Evolutionary conservation across 1,139 yeast species (phyloP).

Genomic region (Saccharomyces hybrid): DNA sequence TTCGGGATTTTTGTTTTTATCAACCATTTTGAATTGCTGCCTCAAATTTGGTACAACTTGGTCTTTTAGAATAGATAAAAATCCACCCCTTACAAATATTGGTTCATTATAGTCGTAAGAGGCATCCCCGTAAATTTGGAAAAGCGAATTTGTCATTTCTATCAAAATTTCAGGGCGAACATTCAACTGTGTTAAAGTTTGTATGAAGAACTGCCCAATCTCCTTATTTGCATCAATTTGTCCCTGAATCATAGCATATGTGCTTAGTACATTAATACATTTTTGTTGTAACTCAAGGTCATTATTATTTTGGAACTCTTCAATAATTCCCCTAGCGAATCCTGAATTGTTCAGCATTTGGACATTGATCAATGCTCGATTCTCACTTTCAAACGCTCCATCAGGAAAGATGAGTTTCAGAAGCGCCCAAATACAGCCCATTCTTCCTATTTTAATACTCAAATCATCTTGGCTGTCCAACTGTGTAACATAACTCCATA

Average conservation of each 20-base stretch:
- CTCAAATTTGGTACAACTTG: slow-evolving; percentile 42
- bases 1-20: slow-evolving; percentile 51
- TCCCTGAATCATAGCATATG: slow-evolving; percentile 44
- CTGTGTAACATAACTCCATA: slow-evolving; percentile 17
- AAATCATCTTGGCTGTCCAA: slow-evolving; percentile 27
- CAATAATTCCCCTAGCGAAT: slow-evolving; percentile 19
- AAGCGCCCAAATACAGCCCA: slow-evolving; percentile 59
- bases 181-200: slow-evolving; percentile 23
- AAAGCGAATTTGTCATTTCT: slow-evolving; percentile 57
- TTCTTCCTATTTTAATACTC: slow-evolving; percentile 40
- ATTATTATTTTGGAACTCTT: slow-evolving; percentile 18
- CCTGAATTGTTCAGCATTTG: slow-evolving; percentile 18
- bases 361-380: slow-evolving; percentile 14
- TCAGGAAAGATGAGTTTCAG: slow-evolving; percentile 33
- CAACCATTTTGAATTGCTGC: slow-evolving; percentile 49
- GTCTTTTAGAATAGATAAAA: slow-evolving; percentile 38
- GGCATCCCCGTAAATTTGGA: slow-evolving; percentile 76
- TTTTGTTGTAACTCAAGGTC: slow-evolving; percentile 22
- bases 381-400: slow-evolving; percentile 1
- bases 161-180: slow-evolving; percentile 36
- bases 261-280: slow-evolving; percentile 45
- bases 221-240: slow-evolving; percentile 40
- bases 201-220: slow-evolving; percentile 43
- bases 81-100: slow-evolving; percentile 54
- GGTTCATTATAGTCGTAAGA: slow-evolving; percentile 57